Percentiles rank a stretch among this genome's conserved stretches.
These are phyloP conservation scores for Yamadazyma kitorensis DNA, from an alignment of 805 yeast genomes.

Conservation along the genomic window DNA sequence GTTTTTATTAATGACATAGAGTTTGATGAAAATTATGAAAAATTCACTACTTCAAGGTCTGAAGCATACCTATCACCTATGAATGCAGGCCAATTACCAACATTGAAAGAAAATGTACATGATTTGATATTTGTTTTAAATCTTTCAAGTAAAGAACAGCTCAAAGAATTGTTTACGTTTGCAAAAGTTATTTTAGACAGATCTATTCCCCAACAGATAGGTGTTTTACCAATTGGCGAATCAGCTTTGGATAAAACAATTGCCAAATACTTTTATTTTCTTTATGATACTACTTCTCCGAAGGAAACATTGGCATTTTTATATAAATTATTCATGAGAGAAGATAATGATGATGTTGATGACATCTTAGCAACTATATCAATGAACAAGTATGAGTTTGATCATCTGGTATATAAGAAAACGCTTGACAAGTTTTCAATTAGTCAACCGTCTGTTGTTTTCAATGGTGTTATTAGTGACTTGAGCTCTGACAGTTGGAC, in stretches of 20 bases:
- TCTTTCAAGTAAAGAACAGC: constrained; percentile 50
- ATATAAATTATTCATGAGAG: constrained; percentile 32
- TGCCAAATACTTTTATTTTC: constrained; percentile 32
- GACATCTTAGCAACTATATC: constrained; percentile 12
- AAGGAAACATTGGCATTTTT: constrained; percentile 39
- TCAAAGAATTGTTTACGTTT: constrained; percentile 48
- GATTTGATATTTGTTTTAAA: constrained; percentile 69
- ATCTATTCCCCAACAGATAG: constrained; percentile 76
- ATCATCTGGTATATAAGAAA: constrained; percentile 16
- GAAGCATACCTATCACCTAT: constrained; percentile 38
- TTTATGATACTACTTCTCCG: constrained; percentile 26
- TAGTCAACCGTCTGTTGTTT: constrained; percentile 51
- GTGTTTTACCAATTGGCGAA: constrained; percentile 64
- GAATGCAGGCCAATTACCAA: constrained; percentile 61
- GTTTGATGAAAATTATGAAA: constrained; percentile 51
- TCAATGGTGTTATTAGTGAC: constrained; percentile 68
- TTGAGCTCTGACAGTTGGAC: constrained; percentile 55
- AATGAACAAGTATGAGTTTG: constrained; percentile 16
- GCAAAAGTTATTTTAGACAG: constrained; percentile 49
- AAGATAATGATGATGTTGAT: constrained; percentile 21
- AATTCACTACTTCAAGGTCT: constrained; percentile 41
- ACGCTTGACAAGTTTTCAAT: constrained; percentile 34
- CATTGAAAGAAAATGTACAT: constrained; percentile 69
- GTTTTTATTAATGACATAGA: constrained; percentile 80
- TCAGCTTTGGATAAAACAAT: constrained; percentile 25